phyloP scores from a whole-genome alignment of 2,329 filamentous ascomycete genomes.

The Phialophora macrospora region DNA sequence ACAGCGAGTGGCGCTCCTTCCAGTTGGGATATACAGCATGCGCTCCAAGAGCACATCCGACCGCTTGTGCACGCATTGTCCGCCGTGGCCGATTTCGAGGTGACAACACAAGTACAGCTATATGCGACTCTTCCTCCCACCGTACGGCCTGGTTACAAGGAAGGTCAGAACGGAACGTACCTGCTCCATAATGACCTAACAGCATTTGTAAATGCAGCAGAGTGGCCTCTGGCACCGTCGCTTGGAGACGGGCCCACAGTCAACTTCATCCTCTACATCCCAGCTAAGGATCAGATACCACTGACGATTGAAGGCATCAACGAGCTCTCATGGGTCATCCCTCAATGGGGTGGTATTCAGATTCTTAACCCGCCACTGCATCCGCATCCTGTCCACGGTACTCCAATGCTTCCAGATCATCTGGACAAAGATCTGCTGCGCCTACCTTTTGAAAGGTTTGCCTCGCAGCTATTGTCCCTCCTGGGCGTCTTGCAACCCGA shows the following conservation, averaged over 20 bases:
- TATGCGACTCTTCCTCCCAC: conserved; percentile 75
- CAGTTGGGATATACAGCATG: conserved; percentile 86
- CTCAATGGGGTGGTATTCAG: conserved; percentile 86
- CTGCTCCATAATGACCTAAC: conserved; percentile 85
- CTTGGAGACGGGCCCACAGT: conserved; percentile 89
- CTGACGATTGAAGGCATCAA: conserved; percentile 63
- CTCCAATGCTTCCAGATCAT: conserved; percentile 45
- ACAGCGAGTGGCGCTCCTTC: conserved; percentile 77
- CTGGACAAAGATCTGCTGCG: conserved; percentile 71
- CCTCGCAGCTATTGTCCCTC: conserved; percentile 84
- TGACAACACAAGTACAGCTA: conserved; percentile 94
- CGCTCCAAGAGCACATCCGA: conserved; percentile 77
- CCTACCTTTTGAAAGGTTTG: conserved; percentile 85
- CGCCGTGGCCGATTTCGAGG: conserved; percentile 89
- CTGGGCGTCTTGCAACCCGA: conserved; percentile 70
- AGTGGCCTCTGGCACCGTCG: conserved; percentile 94
- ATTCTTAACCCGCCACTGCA: conserved; percentile 64
- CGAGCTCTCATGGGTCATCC: conserved; percentile 85
- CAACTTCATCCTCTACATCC: conserved; percentile 92
- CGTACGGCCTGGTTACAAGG: conserved; percentile 62
- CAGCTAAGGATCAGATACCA: conserved; percentile 68
- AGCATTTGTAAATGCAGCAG: conserved; percentile 94
- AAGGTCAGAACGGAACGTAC: conserved; percentile 28
- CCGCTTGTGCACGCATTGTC: conserved; percentile 80
- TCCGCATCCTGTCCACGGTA: conserved; percentile 36